A percentile compares a stretch with the other conserved stretches of the same genome.
phyloP scores from a whole-genome alignment of 2,329 filamentous ascomycete species.

The Colletotrichum eleusines region DNA sequence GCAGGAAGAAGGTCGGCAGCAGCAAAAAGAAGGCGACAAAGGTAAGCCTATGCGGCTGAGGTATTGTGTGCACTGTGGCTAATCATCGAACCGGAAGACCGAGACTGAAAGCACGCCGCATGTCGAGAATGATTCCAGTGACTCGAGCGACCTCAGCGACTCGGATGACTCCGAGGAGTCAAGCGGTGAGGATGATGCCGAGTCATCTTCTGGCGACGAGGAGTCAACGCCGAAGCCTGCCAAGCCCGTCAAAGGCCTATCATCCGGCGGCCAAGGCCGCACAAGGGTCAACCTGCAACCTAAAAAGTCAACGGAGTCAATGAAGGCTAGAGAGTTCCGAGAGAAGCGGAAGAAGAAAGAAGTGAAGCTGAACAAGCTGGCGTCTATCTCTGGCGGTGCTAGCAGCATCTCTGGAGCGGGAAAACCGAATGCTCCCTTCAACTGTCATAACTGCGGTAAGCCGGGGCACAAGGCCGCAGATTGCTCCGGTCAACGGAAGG shows the following conservation, averaged over 20 bases:
- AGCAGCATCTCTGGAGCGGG: slow-evolving; percentile 39
- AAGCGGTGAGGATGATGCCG: slow-evolving; percentile 21
- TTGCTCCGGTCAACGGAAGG: slow-evolving; percentile 58
- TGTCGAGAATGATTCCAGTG: slow-evolving; percentile 42
- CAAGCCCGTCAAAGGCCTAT: slow-evolving; percentile 44
- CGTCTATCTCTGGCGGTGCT: slow-evolving; percentile 66
- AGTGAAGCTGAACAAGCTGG: slow-evolving; percentile 72
- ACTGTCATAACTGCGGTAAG: slow-evolving; percentile 72
- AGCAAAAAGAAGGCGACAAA: slow-evolving; percentile 46
- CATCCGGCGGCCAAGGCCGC: slow-evolving; percentile 32
- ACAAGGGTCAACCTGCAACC: slow-evolving; percentile 41
- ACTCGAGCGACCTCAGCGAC: slow-evolving; percentile 46
- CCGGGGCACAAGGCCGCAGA: slow-evolving; percentile 70
- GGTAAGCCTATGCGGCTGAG: slow-evolving; percentile 43
- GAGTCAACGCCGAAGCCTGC: slow-evolving; percentile 20
- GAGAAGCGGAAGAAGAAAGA: slow-evolving; percentile 74
- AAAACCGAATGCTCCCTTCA: slow-evolving; percentile 46
- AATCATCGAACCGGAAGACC: slow-evolving; percentile 40
- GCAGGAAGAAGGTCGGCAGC: slow-evolving; percentile 53
- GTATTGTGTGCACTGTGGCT: neutral
- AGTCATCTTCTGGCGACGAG: slow-evolving; percentile 12
- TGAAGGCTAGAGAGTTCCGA: slow-evolving; percentile 63
- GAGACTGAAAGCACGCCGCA: slow-evolving; percentile 36
- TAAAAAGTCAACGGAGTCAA: slow-evolving; percentile 56
- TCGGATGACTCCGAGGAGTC: slow-evolving; percentile 41